Percentiles rank a stretch among this genome's conserved stretches.
phyloP scores from a whole-genome alignment of 305 asterid genomes.

The Lippia alba region DNA sequence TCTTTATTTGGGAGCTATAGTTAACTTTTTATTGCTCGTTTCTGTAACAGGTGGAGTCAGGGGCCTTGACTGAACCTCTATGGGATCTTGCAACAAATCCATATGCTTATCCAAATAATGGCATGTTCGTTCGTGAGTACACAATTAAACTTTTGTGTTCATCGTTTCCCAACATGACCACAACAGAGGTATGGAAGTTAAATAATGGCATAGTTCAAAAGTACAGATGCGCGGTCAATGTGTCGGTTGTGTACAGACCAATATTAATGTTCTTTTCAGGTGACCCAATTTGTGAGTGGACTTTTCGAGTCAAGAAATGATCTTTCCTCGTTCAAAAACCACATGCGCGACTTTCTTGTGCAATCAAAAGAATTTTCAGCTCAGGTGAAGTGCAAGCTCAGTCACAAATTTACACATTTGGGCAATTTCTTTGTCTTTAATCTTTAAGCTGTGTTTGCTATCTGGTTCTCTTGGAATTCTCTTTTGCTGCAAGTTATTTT shows the following conservation, averaged over 20 bases:
- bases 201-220: slow-evolving; percentile 18
- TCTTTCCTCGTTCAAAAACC: slow-evolving; percentile 69
- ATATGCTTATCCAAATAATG: slow-evolving; percentile 74
- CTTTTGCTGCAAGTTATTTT: too few relatives aligned
- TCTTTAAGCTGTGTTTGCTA: too few relatives aligned
- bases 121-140: slow-evolving; percentile 70
- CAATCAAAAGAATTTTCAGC: slow-evolving; percentile 92
- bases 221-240: neutral
- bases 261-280: slow-evolving; percentile 46
- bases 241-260: slow-evolving; percentile 12
- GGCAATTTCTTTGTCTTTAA: too few relatives aligned
- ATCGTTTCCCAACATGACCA: slow-evolving; percentile 90
- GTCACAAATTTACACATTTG: neutral
- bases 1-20: neutral
- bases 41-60: slow-evolving; percentile 61
- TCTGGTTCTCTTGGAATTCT: too few relatives aligned
- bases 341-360: slow-evolving; percentile 82
- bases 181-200: slow-evolving; percentile 61
- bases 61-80: slow-evolving; percentile 70
- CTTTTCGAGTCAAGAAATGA: slow-evolving; percentile 71
- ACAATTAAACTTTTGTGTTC: slow-evolving; percentile 81
- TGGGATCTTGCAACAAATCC: slow-evolving; percentile 74
- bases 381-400: slow-evolving; percentile 56
- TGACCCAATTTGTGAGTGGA: slow-evolving; percentile 79
- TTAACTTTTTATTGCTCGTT: slow-evolving; percentile 9